phyloP scores from a whole-genome alignment of 192 early-diverging fungal species.

The Podila clonocystis region DNA sequence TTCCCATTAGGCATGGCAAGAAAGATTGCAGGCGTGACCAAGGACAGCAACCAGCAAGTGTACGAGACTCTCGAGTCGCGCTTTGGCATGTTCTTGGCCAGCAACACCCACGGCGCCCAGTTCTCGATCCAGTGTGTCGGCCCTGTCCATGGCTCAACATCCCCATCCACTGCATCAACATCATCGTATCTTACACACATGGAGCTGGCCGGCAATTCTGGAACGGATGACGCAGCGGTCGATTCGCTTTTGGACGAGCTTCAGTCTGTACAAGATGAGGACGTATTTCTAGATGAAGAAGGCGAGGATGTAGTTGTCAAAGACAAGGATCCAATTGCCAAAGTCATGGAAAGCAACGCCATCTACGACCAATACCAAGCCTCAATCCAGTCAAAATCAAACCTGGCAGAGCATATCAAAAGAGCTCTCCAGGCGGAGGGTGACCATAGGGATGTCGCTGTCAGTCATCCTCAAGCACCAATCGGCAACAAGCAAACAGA shows the following conservation, averaged over 20 bases:
- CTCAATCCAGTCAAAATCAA: slow-evolving; percentile 2
- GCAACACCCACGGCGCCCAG: slow-evolving; percentile 30
- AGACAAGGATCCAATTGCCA: background rate
- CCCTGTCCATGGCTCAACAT: slow-evolving; percentile 11
- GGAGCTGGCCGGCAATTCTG: slow-evolving; percentile 29
- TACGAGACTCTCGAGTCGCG: slow-evolving; percentile 33
- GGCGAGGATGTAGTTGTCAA: background rate
- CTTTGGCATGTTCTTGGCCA: slow-evolving; percentile 37
- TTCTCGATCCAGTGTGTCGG: slow-evolving; percentile 40
- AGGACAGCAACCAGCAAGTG: slow-evolving; percentile 24
- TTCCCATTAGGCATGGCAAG: slow-evolving; percentile 25
- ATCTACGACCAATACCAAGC: background rate
- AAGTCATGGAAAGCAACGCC: background rate
- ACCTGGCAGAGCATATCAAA: background rate
- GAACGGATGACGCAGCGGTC: background rate
- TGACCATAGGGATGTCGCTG: background rate
- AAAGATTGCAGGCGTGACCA: slow-evolving; percentile 37
- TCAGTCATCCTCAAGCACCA: background rate
- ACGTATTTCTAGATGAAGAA: background rate
- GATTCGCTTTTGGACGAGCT: background rate
- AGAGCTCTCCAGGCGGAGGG: background rate
- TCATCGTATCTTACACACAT: slow-evolving; percentile 10
- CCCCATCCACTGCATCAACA: slow-evolving; percentile 7
- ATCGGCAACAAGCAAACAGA: background rate
- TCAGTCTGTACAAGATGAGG: background rate